These are phyloP conservation scores for Madurella mycetomatis DNA, from an alignment of 2,329 filamentous ascomycete species.

Conservation along the genomic window DNA sequence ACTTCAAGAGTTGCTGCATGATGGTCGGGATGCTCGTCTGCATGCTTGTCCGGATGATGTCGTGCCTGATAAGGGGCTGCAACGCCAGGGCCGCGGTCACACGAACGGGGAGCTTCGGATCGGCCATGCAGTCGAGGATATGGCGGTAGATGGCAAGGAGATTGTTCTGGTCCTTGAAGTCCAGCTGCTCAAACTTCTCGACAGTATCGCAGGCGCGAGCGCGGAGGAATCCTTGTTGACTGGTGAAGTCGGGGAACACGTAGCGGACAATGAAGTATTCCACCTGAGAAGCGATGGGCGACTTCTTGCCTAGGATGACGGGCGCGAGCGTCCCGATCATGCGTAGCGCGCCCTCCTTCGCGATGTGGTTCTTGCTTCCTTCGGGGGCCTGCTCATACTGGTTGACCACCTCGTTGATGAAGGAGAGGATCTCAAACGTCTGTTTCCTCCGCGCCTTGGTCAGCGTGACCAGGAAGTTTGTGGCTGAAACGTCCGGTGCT, in stretches of 20 bases:
- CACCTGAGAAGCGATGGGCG: conserved; percentile 93
- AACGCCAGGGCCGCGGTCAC: conserved; percentile 91
- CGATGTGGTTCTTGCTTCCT: conserved; percentile 85
- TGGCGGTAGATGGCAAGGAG: conserved; percentile 94
- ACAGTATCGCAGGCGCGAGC: conserved; percentile 95
- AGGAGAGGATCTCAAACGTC: conserved; percentile 89
- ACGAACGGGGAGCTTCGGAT: conserved; percentile 85
- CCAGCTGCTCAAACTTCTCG: conserved; percentile 94
- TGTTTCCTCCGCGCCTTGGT: conserved; percentile 94
- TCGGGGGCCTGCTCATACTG: conserved; percentile 81
- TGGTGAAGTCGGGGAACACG: conserved; percentile 97
- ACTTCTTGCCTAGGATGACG: conserved; percentile 96
- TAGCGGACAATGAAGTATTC: conserved; percentile 98
- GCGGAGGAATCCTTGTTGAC: conserved; percentile 83
- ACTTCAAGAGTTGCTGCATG: conserved; percentile 96
- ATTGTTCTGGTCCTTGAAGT: conserved; percentile 96
- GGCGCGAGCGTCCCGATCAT: conserved; percentile 96
- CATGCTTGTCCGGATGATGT: conserved; percentile 91
- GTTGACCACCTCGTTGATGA: conserved; percentile 92
- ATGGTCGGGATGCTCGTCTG: conserved; percentile 97
- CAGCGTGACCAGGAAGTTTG: conserved; percentile 91
- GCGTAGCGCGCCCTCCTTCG: conserved; percentile 91
- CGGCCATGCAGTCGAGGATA: conserved; percentile 95
- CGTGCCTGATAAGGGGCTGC: conserved; percentile 92
- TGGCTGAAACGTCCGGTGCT: conserved; percentile 89